Percentiles rank a stretch among this genome's conserved stretches.
Evolutionary conservation across 495 filamentous ascomycete species (phyloP).

Genomic region (Talaromyces proteolyticus): DNA sequence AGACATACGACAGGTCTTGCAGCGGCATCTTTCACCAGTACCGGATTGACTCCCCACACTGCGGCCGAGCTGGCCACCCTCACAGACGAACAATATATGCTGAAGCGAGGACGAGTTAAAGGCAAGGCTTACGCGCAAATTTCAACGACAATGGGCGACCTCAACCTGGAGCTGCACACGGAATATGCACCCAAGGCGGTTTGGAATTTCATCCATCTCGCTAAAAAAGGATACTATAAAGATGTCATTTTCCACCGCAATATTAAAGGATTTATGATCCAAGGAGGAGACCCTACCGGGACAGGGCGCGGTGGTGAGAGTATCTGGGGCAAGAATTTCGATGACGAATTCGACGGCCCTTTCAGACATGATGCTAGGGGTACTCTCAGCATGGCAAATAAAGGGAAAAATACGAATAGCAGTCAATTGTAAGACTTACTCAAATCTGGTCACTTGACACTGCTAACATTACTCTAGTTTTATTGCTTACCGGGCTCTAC

Average conservation of each 20-base stretch:
- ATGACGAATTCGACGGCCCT: slow-evolving; percentile 89
- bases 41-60: slow-evolving; percentile 88
- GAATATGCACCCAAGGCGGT: slow-evolving; percentile 88
- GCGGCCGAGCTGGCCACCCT: slow-evolving; percentile 76
- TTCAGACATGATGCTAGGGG: slow-evolving; percentile 73
- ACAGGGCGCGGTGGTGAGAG: slow-evolving; percentile 83
- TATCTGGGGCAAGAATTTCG: slow-evolving; percentile 86
- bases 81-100: slow-evolving; percentile 92
- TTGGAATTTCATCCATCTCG: slow-evolving; percentile 91
- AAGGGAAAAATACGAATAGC: slow-evolving; percentile 94
- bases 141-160: slow-evolving; percentile 71
- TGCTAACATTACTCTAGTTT: slow-evolving; percentile 42
- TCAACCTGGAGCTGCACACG: slow-evolving; percentile 87
- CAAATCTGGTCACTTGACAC: not conserved
- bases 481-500: slow-evolving; percentile 75
- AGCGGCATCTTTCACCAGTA: slow-evolving; percentile 91
- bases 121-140: slow-evolving; percentile 85
- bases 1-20: slow-evolving; percentile 86
- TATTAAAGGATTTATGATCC: slow-evolving; percentile 95
- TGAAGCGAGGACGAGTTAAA: slow-evolving; percentile 82
- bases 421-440: slow-evolving; percentile 63
- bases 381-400: slow-evolving; percentile 91
- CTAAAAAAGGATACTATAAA: slow-evolving; percentile 86
- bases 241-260: slow-evolving; percentile 82
- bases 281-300: slow-evolving; percentile 67